Conservation (phyloP, 371 early-diverging fungal genomes). For the Capillidium heterosporum region DNA sequence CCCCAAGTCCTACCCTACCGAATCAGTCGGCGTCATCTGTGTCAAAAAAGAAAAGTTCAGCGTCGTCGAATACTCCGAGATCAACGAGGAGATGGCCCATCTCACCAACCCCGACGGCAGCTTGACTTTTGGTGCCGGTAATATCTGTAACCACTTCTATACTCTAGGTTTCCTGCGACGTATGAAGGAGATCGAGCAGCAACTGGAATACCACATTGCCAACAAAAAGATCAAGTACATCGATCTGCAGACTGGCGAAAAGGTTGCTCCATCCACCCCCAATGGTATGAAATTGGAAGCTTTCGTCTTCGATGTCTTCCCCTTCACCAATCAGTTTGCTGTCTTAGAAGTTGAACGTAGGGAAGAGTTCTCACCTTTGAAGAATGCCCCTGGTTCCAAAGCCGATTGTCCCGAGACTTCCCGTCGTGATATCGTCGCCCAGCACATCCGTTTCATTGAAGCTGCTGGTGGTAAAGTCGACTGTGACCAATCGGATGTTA, state of each 20-base stretch:
- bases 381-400: constrained; percentile 85
- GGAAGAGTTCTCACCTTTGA: constrained; percentile 94
- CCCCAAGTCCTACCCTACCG: constrained; percentile 61
- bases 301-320: constrained; percentile 90
- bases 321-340: constrained; percentile 65
- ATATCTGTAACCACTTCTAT: constrained; percentile 97
- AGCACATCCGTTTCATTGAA: constrained; percentile 65
- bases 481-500: constrained; percentile 27
- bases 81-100: constrained; percentile 49
- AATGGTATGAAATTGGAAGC: constrained; percentile 95
- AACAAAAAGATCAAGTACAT: constrained; percentile 90
- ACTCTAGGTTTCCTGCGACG: constrained; percentile 74
- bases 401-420: constrained; percentile 87
- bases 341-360: constrained; percentile 79
- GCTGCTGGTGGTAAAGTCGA: constrained; percentile 66
- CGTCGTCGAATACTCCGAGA: constrained; percentile 94
- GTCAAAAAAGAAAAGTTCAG: constrained; percentile 56
- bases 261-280: constrained; percentile 48
- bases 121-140: constrained; percentile 75
- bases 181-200: constrained; percentile 55
- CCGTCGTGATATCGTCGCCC: constrained; percentile 66
- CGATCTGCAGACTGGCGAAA: constrained; percentile 56
- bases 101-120: constrained; percentile 38
- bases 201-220: constrained; percentile 88
- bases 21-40: constrained; percentile 90